Conservation (phyloP, 371 early-diverging fungal genomes). For the Mortierella sp. region DNA sequence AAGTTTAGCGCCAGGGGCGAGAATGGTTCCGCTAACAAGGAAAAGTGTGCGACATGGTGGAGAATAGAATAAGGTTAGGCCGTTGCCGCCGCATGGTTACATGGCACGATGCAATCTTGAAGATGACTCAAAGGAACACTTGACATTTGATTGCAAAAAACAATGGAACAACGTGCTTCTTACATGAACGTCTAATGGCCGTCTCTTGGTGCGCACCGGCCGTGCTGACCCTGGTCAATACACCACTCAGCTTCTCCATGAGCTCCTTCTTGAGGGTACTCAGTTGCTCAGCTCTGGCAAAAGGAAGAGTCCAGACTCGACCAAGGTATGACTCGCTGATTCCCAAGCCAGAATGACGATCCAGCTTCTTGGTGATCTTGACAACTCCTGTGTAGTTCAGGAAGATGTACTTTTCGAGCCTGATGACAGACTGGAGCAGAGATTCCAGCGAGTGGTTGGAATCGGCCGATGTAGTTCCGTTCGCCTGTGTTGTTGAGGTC, state of each 20-base stretch:
- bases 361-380: conserved; percentile 76
- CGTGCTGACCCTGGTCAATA: conserved; percentile 35
- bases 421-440: conserved; percentile 59
- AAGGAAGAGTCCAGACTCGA: conserved; percentile 69
- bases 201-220: conserved; percentile 39
- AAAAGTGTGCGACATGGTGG: not conserved
- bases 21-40: conserved; percentile 8
- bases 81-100: no score
- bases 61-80: not conserved
- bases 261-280: conserved; percentile 71
- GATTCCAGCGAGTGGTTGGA: conserved; percentile 30
- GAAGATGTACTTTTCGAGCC: conserved; percentile 67
- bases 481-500: conserved; percentile 11
- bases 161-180: conserved; percentile 9
- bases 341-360: conserved; percentile 75
- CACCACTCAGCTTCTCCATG: conserved; percentile 59
- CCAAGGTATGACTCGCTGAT: conserved; percentile 79
- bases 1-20: conserved; percentile 43
- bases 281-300: conserved; percentile 71
- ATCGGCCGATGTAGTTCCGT: conserved; percentile 3
- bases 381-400: conserved; percentile 73
- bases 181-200: conserved; percentile 30
- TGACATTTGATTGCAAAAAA: conserved; percentile 3
- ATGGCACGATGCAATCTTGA: not conserved
- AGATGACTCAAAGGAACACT: conserved; percentile 24